These are phyloP conservation scores for Metschnikowia vanudenii DNA, from an alignment of 805 yeast genomes.

Conservation along the genomic window DNA sequence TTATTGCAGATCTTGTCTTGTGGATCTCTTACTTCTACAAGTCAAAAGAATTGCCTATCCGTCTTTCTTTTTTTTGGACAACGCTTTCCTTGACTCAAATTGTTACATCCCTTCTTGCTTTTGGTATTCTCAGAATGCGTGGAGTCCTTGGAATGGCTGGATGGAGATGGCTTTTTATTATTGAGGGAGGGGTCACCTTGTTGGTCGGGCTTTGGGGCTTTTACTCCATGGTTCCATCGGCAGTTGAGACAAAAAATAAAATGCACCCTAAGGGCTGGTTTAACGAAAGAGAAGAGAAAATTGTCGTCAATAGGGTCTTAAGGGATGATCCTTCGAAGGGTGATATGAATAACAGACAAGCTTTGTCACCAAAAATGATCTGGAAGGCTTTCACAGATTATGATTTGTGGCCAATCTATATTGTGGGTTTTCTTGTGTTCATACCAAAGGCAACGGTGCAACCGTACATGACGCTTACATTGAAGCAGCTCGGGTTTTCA, in stretches of 20 bases:
- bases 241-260: constrained; percentile 51
- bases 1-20: constrained; percentile 49
- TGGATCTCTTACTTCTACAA: constrained; percentile 71
- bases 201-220: constrained; percentile 47
- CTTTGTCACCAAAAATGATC: constrained; percentile 42
- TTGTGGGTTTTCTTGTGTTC: constrained; percentile 44
- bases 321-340: constrained; percentile 64
- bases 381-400: constrained; percentile 45
- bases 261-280: constrained; percentile 50
- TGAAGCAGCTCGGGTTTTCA: constrained; percentile 49
- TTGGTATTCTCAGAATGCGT: constrained; percentile 52
- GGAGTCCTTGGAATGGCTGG: constrained; percentile 46
- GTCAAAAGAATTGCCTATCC: constrained; percentile 52
- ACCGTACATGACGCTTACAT: constrained; percentile 47
- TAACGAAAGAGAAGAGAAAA: constrained; percentile 54
- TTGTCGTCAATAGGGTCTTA: constrained; percentile 55
- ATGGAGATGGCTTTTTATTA: constrained; percentile 66
- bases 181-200: constrained; percentile 61
- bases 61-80: constrained; percentile 61
- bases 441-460: constrained; percentile 18
- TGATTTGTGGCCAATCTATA: constrained; percentile 55
- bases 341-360: constrained; percentile 62
- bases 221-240: constrained; percentile 53
- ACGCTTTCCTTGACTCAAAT: constrained; percentile 50
- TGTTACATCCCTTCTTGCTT: constrained; percentile 46